Base-by-base conservation (phyloP, 306 rosid genomes). In the Dalbergia cochinchinensis region DNA sequence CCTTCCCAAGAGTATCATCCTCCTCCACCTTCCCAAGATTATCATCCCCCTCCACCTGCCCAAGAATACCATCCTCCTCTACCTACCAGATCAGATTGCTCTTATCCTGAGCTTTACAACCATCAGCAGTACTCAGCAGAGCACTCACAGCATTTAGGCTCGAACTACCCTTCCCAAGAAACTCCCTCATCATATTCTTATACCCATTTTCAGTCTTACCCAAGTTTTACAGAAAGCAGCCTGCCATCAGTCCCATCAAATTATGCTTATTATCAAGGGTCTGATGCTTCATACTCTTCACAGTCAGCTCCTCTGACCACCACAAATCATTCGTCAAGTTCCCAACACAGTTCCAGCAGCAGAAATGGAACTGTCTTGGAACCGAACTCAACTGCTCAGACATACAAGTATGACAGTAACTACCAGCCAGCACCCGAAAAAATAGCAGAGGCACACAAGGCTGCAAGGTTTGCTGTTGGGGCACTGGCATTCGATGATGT, bases 401-500 rank as follows among this genome's bases (percentile, higher is more conserved):
- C 94, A 26, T 93, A 61, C 79, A 90, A 90, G 78, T 90, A 93
- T 69, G 96, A 96, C 86, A 78, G 93, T 69, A 90, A 79, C 87
- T 96, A 91, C 83, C 88, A 84, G 90, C 97, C 99, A 34, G 42
- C 98, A 20, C 92, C 98, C 22, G 99, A 93, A 78, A 89, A 88
- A 85, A 90, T 96, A 51, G 94, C 97, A 0, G 99, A 96, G 88
- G 99, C 99, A 34, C 99, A 96, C 79, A 96, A 96, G 76, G 96
- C 98, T 20, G 99, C 99, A 44, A 96, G 99, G 66, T 96, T 96
- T 88, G 99, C 99, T 1, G 99, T 96, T 68, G 99, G 99, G 65
- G 99, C 99, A 13, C 85, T 96, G 83, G 99, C 99, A 16, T 96
- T 96, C 60, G 99, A 96, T 81, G 99, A 96, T 58, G 98, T 96